Evolutionary conservation across 768 basidiomycete species (phyloP), one percentile per base, ranked within the genome.

Genomic region (Lentinula boryana): DNA sequence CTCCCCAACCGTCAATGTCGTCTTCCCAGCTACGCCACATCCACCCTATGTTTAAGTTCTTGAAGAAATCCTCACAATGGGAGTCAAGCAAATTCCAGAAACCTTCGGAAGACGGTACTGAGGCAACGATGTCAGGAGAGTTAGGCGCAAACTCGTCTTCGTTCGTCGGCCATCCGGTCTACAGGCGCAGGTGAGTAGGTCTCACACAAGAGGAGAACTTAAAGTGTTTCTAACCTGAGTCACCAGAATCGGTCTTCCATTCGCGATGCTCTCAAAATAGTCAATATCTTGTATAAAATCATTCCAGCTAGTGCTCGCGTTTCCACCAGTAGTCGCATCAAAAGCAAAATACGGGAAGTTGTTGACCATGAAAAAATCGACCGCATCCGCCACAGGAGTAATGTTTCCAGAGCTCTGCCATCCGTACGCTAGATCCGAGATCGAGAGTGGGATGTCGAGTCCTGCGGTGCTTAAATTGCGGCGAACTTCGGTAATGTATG

Each of bases 361-460:
- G 36, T 63, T 63, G 60, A 63, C 61, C 63, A 63, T 63, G 60
- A 63, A 63, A 38, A 63, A 61, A 51, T 63, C 63, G 38, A 63
- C 60, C 36, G 60, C 31, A 23, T 57, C 41, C 35, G 63, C 49
- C 21, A 63, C 15, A 23, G 55, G 43, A 38, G 63, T 63, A 27
- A 63, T 63, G 56, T 61, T 63, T 49, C 63, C 63, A 41, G 63
- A 52, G 27, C 46, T 58, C 44, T 63, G 63, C 63, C 63, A 63
- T 50, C 63, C 63, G 56, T 21, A 63, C 33, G 63, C 63, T 13
- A 63, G 51, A 52, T 63, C 63, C 15, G 63, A 63, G 40, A 63
- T 61, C 7, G 63, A 63, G 40, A 63, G 60, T 15, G 63, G 63
- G 41, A 63, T 63, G 56, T 60, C 50, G 13, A 51, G 50, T 52